phyloP scores from a whole-genome alignment of 192 early-diverging fungal species.

The Fimicolochytrium jonesii region DNA sequence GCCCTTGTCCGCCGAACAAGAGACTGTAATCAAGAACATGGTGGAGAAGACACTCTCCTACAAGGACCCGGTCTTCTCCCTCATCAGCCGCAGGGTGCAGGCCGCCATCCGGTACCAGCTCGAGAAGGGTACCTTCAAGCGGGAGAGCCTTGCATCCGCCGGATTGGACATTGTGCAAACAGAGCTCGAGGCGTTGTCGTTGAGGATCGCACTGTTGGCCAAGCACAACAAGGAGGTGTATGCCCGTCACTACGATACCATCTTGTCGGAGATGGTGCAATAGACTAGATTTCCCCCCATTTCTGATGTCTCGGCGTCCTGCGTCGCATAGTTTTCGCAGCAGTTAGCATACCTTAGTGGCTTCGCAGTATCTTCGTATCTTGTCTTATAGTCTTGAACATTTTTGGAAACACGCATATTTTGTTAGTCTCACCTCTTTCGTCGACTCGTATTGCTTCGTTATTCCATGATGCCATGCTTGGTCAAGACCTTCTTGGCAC shows the following conservation, averaged over 20 bases:
- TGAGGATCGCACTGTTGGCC: conserved; percentile 38
- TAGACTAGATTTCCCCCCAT: too few species aligned
- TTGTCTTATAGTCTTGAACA: too few species aligned
- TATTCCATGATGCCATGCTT: too few species aligned
- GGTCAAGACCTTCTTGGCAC: too few species aligned
- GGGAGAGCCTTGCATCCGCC: conserved; percentile 38
- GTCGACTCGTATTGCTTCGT: too few species aligned
- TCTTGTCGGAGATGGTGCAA: too few species aligned
- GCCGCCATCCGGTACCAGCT: conserved; percentile 34
- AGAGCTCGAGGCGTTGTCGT: conserved; percentile 47
- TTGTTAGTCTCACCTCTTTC: too few species aligned
- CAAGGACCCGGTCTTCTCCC: conserved; percentile 48
- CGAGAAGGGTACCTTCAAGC: conserved; percentile 37
- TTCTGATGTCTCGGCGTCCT: too few species aligned
- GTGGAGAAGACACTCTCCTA: conserved; percentile 47
- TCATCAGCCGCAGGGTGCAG: conserved; percentile 52
- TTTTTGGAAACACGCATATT: too few species aligned
- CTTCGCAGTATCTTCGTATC: too few species aligned
- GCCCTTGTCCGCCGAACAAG: conserved; percentile 30
- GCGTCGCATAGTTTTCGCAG: too few species aligned
- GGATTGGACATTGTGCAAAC: conserved; percentile 47
- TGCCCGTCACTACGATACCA: conserved; percentile 52
- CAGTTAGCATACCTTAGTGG: too few species aligned
- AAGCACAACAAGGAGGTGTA: conserved; percentile 62
- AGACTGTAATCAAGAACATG: conserved; percentile 33